Evolutionary conservation across 441 rosid genomes (phyloP).

Genomic region (Gossypium davidsonii): DNA sequence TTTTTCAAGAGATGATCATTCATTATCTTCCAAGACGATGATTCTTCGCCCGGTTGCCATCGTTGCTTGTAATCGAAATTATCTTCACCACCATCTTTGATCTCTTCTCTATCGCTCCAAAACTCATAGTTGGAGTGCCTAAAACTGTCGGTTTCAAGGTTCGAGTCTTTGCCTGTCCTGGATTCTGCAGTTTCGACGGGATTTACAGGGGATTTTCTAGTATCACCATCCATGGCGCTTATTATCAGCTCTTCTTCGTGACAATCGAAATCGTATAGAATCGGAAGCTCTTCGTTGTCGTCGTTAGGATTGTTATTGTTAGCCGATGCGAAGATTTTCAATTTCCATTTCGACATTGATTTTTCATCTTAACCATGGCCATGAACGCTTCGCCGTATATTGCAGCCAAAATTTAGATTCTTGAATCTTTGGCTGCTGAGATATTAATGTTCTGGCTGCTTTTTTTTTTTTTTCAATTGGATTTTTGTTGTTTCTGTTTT

Average conservation of each 20-base stretch:
- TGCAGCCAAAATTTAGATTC: background rate
- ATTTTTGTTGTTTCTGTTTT: background rate
- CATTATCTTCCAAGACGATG: conserved; percentile 31
- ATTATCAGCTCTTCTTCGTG: conserved; percentile 15
- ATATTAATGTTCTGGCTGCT: background rate
- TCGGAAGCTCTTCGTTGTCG: conserved; percentile 27
- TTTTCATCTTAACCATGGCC: background rate
- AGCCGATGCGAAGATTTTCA: conserved; percentile 39
- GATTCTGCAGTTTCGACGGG: background rate
- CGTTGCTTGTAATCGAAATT: conserved; percentile 27
- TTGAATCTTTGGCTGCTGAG: background rate
- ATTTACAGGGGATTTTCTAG: background rate
- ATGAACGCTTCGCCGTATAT: background rate
- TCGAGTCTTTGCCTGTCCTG: background rate
- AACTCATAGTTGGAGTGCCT: conserved; percentile 28
- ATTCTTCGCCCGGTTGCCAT: conserved; percentile 12
- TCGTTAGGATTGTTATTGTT: background rate
- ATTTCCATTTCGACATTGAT: background rate
- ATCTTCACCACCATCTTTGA: conserved; percentile 8
- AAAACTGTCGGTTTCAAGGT: conserved; percentile 8
- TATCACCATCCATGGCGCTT: conserved; percentile 10
- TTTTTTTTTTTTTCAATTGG: background rate
- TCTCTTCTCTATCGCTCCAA: conserved; percentile 24
- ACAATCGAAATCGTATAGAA: conserved; percentile 26
- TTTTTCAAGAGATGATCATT: conserved; percentile 28